phyloP scores from a whole-genome alignment of 129 eudicot species.

The Saposhnikovia divaricata region DNA sequence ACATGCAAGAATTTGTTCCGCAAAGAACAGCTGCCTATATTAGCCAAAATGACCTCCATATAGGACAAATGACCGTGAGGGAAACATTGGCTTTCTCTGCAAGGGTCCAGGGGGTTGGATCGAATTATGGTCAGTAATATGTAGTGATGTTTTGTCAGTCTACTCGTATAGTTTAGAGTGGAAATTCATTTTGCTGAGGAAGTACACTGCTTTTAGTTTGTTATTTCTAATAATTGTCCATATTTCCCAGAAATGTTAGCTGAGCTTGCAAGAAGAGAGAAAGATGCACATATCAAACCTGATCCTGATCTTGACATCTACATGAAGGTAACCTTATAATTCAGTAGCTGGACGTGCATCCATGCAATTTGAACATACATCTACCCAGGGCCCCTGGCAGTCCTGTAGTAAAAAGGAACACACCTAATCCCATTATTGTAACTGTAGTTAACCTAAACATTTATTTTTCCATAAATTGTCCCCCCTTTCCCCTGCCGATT shows the following conservation, averaged over 20 bases:
- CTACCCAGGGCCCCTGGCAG: background rate
- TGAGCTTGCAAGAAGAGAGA: constrained; percentile 83
- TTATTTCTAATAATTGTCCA: background rate
- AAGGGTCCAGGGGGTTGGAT: constrained; percentile 85
- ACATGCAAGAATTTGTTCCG: constrained; percentile 64
- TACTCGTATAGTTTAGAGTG: background rate
- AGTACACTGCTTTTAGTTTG: background rate
- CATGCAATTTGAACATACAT: background rate
- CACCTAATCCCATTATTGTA: no score
- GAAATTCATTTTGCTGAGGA: background rate
- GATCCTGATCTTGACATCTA: constrained; percentile 76
- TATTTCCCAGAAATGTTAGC: constrained; percentile 66
- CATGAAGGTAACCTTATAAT: constrained; percentile 52
- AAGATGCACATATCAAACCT: constrained; percentile 68
- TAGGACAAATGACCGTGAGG: constrained; percentile 89
- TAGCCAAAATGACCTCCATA: constrained; percentile 75
- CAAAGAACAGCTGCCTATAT: constrained; percentile 86
- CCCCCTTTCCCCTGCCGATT: background rate
- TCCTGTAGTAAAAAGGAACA: background rate
- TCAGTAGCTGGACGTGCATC: background rate
- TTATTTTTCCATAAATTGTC: no score
- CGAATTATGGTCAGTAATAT: constrained; percentile 53
- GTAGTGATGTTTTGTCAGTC: background rate
- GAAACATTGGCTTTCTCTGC: constrained; percentile 84
- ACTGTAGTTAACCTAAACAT: no score